These are phyloP conservation scores for Trichoderma sp. DNA, from an alignment of 2,329 filamentous ascomycete species.

Conservation along the genomic window DNA sequence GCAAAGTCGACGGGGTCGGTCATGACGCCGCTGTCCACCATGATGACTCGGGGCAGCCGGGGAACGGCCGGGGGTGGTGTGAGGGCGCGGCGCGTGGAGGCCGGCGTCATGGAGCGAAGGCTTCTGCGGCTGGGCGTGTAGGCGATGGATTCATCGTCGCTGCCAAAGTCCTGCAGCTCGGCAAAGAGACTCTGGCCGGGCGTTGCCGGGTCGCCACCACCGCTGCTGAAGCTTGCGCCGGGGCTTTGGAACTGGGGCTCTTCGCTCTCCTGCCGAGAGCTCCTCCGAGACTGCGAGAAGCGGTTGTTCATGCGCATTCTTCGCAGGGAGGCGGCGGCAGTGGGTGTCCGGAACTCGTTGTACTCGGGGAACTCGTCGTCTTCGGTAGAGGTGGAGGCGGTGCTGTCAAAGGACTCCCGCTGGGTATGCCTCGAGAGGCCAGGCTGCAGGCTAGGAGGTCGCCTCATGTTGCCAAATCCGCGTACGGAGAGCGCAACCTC, in stretches of 20 bases:
- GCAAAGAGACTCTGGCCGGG: conserved; percentile 80
- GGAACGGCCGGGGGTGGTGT: conserved; percentile 56
- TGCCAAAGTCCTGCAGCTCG: conserved; percentile 80
- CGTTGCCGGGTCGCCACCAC: conserved; percentile 49
- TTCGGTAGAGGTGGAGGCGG: conserved; percentile 81
- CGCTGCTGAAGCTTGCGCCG: conserved; percentile 57
- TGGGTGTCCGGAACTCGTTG: conserved; percentile 61
- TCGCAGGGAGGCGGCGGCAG: conserved; percentile 60
- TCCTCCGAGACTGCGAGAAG: conserved; percentile 55
- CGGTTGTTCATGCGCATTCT: conserved; percentile 73
- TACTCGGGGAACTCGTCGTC: conserved; percentile 59
- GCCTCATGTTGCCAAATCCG: conserved; percentile 48
- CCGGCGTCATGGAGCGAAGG: conserved; percentile 52
- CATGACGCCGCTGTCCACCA: conserved; percentile 64
- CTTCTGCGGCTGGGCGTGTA: conserved; percentile 59
- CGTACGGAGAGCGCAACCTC: conserved; percentile 74
- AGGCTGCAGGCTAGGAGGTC: conserved; percentile 47
- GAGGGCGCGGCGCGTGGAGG: conserved; percentile 47
- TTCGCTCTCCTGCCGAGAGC: conserved; percentile 63
- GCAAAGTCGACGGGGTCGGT: conserved; percentile 57
- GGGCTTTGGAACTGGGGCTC: conserved; percentile 60
- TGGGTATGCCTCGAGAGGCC: conserved; percentile 49
- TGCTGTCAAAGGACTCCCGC: conserved; percentile 77
- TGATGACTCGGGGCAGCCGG: conserved; percentile 53
- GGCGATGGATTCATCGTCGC: conserved; percentile 66